Base-by-base conservation (phyloP, 1,284 basidiomycete species). In the Apiotrichum porosum region DNA sequence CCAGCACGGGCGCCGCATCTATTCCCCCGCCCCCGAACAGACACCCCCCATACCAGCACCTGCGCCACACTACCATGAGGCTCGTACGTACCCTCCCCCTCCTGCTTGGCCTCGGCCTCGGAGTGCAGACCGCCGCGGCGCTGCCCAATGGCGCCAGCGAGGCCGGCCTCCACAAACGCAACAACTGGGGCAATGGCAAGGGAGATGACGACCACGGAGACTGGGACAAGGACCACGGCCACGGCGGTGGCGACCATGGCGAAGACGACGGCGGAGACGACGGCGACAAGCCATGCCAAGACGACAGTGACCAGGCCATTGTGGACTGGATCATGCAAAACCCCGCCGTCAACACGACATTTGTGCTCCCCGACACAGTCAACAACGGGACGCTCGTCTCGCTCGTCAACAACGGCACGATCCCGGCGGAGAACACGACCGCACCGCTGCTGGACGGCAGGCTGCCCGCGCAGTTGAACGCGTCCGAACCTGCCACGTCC, bases 341-440 rank as follows among this genome's bases (percentile, higher is more conserved):
- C 39, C 39, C 46, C 43, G 23, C 18, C 12, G 46, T 52, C 14
- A 13, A 17, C 26, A 40, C 39, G 19, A 13, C 24, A 23, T n/a
- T 40, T 6, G 24, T 2, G 1, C 40, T 49, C 15, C 46, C 51
- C 5, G 24, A 34, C 23, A 18, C 18, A n/a, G 23, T 42, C 17
- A 44, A 44, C 40, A 18, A 30, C 14, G 40, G 37, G 24, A 42
- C 43, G 3, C 23, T 49, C 10, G 12, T 15, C 17, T 36, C 43
- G n/a, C 22, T 53, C 9, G 37, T 53, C 13, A 19, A 34, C 40
- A 21, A 15, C 26, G 39, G 32, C 40, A 26, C 37, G 3, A 42
- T 53, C 28, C 47, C 51, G 6, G 33, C 37, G 2, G 6, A n/a
- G n/a, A 53, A 49, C 44, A 15, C 8, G 22, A 53, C 51, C 9